These are phyloP conservation scores for Nidula niveotomentosa DNA, from an alignment of 1,284 basidiomycete species.

Conservation along the genomic window DNA sequence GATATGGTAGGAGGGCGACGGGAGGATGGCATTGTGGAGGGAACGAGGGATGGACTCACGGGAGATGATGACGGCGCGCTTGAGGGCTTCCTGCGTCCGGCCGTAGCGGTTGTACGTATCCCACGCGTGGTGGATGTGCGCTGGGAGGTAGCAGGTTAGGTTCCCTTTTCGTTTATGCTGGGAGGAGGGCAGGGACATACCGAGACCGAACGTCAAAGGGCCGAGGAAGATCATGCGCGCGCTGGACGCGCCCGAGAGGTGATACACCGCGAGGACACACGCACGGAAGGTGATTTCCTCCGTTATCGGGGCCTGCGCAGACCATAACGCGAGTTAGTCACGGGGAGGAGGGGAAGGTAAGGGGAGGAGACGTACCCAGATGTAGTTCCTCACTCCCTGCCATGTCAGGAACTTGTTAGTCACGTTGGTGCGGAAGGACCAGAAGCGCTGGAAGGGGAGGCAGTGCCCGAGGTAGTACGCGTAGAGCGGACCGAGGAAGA, in stretches of 20 bases:
- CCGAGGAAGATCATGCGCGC: conserved; percentile 73
- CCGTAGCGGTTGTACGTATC: conserved; percentile 79
- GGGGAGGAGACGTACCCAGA: conserved; percentile 57
- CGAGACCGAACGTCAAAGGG: conserved; percentile 88
- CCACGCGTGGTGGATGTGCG: conserved; percentile 91
- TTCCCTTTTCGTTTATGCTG: neutral
- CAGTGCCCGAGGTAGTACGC: conserved; percentile 51
- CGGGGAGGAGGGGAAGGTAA: neutral
- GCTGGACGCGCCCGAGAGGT: conserved; percentile 60
- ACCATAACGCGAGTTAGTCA: neutral
- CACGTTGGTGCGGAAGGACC: conserved; percentile 43
- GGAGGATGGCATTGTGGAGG: neutral
- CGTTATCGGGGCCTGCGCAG: conserved; percentile 77
- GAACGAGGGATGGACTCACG: conserved; percentile 36
- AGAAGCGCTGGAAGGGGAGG: conserved; percentile 65
- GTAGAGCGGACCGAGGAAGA: conserved; percentile 88
- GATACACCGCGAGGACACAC: conserved; percentile 76
- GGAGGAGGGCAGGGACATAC: conserved; percentile 40
- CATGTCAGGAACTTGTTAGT: conserved; percentile 45
- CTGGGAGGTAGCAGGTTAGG: conserved; percentile 34
- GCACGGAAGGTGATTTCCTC: conserved; percentile 94
- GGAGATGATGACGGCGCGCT: conserved; percentile 56
- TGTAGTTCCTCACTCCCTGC: conserved; percentile 73
- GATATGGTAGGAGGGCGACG: neutral
- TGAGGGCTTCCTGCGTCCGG: conserved; percentile 57